A percentile compares a stretch with the other conserved stretches of the same genome.
phyloP scores from a whole-genome alignment of 352 stramenopile species.

The Pythium dissotocum region DNA sequence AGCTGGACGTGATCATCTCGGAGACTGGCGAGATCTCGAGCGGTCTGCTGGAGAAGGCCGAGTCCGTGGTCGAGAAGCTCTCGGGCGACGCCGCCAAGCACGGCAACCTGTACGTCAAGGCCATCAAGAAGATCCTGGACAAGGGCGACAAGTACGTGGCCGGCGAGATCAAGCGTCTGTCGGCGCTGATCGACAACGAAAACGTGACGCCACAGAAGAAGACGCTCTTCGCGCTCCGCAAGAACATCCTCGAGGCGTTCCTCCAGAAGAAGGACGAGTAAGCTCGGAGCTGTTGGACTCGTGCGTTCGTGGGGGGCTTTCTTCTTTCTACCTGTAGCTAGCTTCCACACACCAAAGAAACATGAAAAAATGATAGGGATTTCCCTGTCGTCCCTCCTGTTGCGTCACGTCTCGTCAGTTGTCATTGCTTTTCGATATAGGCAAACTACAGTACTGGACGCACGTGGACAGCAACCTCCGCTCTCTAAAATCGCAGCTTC shows the following conservation, averaged over 20 bases:
- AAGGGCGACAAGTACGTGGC: conserved; percentile 87
- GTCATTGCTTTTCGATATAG: neutral
- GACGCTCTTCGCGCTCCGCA: conserved; percentile 86
- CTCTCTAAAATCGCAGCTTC: conserved; percentile 2
- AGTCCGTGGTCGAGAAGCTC: conserved; percentile 70
- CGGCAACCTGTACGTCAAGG: conserved; percentile 87
- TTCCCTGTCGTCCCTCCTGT: neutral
- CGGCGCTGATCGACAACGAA: conserved; percentile 74
- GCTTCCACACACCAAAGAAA: neutral
- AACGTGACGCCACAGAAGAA: conserved; percentile 88
- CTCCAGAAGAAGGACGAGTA: conserved; percentile 49
- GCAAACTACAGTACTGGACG: neutral
- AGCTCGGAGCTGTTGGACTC: neutral
- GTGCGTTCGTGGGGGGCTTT: neutral
- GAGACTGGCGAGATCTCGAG: conserved; percentile 69
- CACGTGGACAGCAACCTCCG: neutral
- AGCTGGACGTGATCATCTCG: conserved; percentile 84
- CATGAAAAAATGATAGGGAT: neutral
- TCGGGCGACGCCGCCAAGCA: conserved; percentile 70
- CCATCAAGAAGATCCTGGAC: conserved; percentile 89
- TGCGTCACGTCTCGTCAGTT: neutral
- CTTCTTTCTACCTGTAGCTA: neutral
- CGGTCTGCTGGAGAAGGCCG: conserved; percentile 66
- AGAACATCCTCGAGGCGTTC: conserved; percentile 89
- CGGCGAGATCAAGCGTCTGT: conserved; percentile 81